Conservation (phyloP, 2,329 filamentous ascomycete genomes). For the Penicillium hordei region DNA sequence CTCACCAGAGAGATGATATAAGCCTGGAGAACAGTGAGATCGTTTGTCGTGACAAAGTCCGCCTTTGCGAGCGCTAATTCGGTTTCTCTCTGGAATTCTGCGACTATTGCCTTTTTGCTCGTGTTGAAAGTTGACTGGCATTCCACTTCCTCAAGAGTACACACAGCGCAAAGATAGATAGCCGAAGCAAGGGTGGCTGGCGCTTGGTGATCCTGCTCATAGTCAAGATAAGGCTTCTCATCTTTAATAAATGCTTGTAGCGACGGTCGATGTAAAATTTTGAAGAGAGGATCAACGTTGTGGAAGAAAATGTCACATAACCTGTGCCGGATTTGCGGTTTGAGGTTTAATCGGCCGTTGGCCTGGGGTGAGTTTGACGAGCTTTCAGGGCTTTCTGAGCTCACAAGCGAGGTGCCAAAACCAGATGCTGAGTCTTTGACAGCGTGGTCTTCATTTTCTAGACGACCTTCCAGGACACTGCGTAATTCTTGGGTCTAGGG, state of each 20-base stretch:
- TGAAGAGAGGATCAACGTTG: conserved; percentile 35
- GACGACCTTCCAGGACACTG: conserved; percentile 21
- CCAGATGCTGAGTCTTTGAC: conserved; percentile 3
- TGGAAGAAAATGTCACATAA: conserved; percentile 29
- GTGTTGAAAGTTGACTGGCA: conserved; percentile 23
- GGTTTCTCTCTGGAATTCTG: conserved; percentile 25
- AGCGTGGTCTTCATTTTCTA: conserved; percentile 17
- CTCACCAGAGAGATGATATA: conserved; percentile 34
- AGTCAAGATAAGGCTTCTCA: conserved; percentile 32
- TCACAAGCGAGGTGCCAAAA: conserved; percentile 15
- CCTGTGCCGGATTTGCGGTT: conserved; percentile 15
- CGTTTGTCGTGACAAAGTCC: conserved; percentile 34
- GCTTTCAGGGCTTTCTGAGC: conserved; percentile 21
- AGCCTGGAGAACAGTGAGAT: conserved; percentile 35
- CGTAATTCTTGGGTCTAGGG: conserved; percentile 23
- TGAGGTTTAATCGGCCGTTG: conserved; percentile 6
- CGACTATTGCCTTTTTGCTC: conserved; percentile 20
- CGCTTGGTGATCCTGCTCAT: conserved; percentile 28
- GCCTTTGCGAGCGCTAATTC: conserved; percentile 27
- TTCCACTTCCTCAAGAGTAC: conserved; percentile 25
- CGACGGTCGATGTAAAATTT: conserved; percentile 33
- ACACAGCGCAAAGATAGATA: conserved; percentile 30
- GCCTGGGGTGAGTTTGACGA: conserved; percentile 11
- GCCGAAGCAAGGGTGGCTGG: conserved; percentile 27
- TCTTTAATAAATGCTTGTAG: conserved; percentile 28